Evolutionary conservation across 306 rosid species (phyloP), one percentile per base, ranked within the genome.

Genomic region (peach (Prunus persica)): DNA sequence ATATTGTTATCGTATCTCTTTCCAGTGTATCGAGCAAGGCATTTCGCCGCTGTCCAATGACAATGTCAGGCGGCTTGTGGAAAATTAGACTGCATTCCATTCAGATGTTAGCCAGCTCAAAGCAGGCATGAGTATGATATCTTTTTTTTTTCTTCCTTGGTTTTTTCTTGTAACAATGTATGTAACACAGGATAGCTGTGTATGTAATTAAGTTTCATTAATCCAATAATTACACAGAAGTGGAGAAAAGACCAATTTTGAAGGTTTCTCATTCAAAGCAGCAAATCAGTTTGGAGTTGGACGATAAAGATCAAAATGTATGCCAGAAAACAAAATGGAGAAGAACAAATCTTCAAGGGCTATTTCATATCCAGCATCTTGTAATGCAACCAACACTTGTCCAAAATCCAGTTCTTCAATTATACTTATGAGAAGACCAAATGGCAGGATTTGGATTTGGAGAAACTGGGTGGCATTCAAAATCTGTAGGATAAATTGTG

Each of bases 21-120:
- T 80, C 5, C 76, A 84, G 90, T 60, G 82, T 15, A 87, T 87
- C 19, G 88, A 87, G 79, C 79, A 87, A 77, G 88, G 84, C 61
- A 87, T 66, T 66, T 71, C 81, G 15, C 65, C 81, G 1, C 16
- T 18, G 15, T 76, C 81, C 72, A 69, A 61, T 9, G 71, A 69
- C 66, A 79, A 74, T 51, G 65, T 16, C 15, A 54, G 5, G 49
- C 46, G 8, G 50, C 30, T 68, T 50, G 63, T 58, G 38, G 51
- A 65, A 60, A 75, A 45, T 75, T 74, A 78, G 75, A 46, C 43
- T 67, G 6, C 57, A 43, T 81, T 34, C 43, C 43, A 34, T 34
- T 62, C 57, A 25, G 69, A 41, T 68, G 72, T 66, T 61, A 69
- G 45, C 41, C 9, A 34, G 8, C 43, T 34, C 52, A 19, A 76